phyloP scores from a whole-genome alignment of 2,329 filamentous ascomycete genomes.

The Pestalotiopsis sp. region DNA sequence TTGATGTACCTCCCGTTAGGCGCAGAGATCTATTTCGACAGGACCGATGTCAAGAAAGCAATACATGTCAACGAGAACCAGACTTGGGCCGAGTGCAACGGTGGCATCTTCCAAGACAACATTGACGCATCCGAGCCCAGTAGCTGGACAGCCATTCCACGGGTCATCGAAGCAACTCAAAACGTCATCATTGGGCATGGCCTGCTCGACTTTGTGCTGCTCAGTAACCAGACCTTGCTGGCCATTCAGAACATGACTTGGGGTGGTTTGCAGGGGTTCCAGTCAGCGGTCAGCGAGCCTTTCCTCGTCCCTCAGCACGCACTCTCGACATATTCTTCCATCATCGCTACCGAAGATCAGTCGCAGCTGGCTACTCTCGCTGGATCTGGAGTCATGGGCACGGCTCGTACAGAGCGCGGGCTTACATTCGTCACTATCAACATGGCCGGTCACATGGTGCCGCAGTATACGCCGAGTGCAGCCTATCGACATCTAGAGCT shows the following conservation, averaged over 20 bases:
- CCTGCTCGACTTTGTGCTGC: slow-evolving; percentile 67
- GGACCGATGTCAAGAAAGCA: slow-evolving; percentile 67
- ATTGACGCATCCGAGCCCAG: slow-evolving; percentile 57
- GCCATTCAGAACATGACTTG: slow-evolving; percentile 83
- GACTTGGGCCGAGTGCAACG: slow-evolving; percentile 29
- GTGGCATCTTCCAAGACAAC: slow-evolving; percentile 36
- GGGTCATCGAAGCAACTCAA: slow-evolving; percentile 72
- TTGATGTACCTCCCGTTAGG: slow-evolving; percentile 66
- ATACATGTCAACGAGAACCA: slow-evolving; percentile 60
- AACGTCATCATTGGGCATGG: slow-evolving; percentile 77
- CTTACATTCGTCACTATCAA: slow-evolving; percentile 63
- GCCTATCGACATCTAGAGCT: slow-evolving; percentile 76
- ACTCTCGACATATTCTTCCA: neutral
- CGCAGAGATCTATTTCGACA: slow-evolving; percentile 69
- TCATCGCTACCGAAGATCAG: slow-evolving; percentile 33
- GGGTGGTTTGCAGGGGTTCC: slow-evolving; percentile 72
- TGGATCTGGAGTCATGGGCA: slow-evolving; percentile 70
- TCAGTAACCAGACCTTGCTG: slow-evolving; percentile 70
- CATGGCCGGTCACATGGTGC: slow-evolving; percentile 68
- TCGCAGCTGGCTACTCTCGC: slow-evolving; percentile 47
- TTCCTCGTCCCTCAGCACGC: slow-evolving; percentile 70
- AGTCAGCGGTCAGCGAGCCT: slow-evolving; percentile 57
- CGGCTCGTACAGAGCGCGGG: slow-evolving; percentile 72
- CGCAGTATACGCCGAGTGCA: slow-evolving; percentile 69
- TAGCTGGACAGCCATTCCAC: slow-evolving; percentile 61